Evolutionary conservation across 306 rosid genomes (phyloP).

Genomic region (Castanospermum australe): DNA sequence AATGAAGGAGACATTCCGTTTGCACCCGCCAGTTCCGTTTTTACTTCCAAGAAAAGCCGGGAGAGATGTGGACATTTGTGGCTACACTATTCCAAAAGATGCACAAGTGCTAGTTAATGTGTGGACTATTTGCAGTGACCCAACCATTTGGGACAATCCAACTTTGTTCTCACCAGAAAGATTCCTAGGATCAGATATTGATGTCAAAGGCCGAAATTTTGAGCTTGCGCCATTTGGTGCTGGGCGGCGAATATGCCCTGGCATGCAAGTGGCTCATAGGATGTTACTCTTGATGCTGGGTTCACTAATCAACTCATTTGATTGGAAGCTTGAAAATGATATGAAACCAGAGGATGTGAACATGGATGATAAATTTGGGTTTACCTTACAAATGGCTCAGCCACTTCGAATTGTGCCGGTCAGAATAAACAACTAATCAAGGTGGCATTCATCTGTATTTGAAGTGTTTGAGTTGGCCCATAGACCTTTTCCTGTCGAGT

Average conservation of each 20-base stretch:
- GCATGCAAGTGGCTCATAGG: constrained; percentile 18
- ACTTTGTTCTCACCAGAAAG: constrained; percentile 21
- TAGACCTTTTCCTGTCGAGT: not conserved
- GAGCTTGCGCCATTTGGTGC: constrained; percentile 24
- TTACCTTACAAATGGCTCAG: constrained; percentile 24
- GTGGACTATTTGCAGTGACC: constrained; percentile 29
- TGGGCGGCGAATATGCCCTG: constrained; percentile 23
- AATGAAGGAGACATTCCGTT: constrained; percentile 15
- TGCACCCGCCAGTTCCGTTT: constrained; percentile 29
- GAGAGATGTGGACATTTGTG: constrained; percentile 11
- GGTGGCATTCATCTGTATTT: not conserved
- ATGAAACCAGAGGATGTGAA: not conserved
- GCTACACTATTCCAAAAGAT: constrained; percentile 23
- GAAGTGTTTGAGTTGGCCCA: not conserved
- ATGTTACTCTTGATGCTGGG: constrained; percentile 23
- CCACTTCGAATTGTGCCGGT: constrained; percentile 1
- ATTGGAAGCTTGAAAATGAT: constrained; percentile 30
- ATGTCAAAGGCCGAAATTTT: constrained; percentile 22
- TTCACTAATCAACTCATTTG: constrained; percentile 22
- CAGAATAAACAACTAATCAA: not conserved
- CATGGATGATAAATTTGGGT: constrained; percentile 24
- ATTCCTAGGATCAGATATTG: constrained; percentile 17
- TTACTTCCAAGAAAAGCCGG: constrained; percentile 27
- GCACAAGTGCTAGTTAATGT: constrained; percentile 26
- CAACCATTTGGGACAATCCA: constrained; percentile 13